phyloP scores from a whole-genome alignment of 192 early-diverging fungal species.

The Entomortierella beljakovae region DNA sequence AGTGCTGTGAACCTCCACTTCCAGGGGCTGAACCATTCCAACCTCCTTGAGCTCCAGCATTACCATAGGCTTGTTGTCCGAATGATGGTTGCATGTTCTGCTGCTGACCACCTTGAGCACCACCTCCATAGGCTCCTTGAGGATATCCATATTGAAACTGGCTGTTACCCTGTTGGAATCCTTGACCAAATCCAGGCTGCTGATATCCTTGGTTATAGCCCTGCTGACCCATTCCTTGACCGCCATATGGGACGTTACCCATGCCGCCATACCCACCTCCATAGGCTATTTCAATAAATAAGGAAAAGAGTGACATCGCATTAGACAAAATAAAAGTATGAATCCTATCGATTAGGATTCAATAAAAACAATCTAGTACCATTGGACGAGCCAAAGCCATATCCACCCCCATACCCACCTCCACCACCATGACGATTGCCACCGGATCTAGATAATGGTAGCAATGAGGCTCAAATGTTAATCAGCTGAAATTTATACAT shows the following conservation, averaged over 20 bases:
- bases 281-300: background rate
- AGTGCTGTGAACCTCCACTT: slow-evolving; percentile 21
- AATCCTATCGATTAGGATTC: background rate
- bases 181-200: slow-evolving; percentile 32
- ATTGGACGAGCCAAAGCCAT: slow-evolving; percentile 46
- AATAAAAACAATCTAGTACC: slow-evolving; percentile 13
- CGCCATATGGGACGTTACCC: slow-evolving; percentile 33
- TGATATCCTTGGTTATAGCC: slow-evolving; percentile 27
- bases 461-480: background rate
- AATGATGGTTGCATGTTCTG: slow-evolving; percentile 17
- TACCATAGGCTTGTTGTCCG: slow-evolving; percentile 16
- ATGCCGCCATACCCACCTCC: slow-evolving; percentile 49
- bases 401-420: slow-evolving; percentile 40
- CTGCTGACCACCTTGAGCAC: slow-evolving; percentile 20
- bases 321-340: background rate
- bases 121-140: slow-evolving; percentile 24
- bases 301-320: background rate
- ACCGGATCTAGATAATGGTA: background rate
- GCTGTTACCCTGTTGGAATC: slow-evolving; percentile 32
- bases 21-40: slow-evolving; percentile 33
- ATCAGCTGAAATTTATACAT: background rate
- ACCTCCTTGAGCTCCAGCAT: slow-evolving; percentile 25
- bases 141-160: slow-evolving; percentile 34
- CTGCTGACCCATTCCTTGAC: slow-evolving; percentile 19
- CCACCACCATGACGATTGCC: slow-evolving; percentile 25